Conservation (phyloP, 2,329 filamentous ascomycete genomes). For the Dactylella cylindrospora region DNA sequence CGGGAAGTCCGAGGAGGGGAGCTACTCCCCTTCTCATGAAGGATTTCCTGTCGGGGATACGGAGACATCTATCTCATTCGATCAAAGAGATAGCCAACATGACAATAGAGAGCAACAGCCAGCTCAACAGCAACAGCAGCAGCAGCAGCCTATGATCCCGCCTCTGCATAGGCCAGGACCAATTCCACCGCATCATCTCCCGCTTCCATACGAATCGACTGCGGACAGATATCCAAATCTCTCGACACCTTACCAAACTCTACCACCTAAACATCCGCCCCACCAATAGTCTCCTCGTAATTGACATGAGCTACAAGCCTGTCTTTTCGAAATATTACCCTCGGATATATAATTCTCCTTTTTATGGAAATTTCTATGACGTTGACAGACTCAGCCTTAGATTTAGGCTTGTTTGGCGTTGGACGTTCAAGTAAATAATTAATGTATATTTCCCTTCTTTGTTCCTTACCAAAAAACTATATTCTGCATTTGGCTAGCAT, state of each 20-base stretch:
- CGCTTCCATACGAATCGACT: slow-evolving; percentile 30
- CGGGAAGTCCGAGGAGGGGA: slow-evolving; percentile 46
- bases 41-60: slow-evolving; percentile 45
- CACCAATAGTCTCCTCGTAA: not conserved
- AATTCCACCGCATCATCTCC: slow-evolving; percentile 34
- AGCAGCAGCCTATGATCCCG: slow-evolving; percentile 38
- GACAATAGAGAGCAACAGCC: slow-evolving; percentile 38
- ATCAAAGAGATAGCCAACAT: slow-evolving; percentile 42
- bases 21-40: slow-evolving; percentile 45
- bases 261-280: slow-evolving; percentile 31
- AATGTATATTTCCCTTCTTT: slow-evolving; percentile 6
- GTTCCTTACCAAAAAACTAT: slow-evolving; percentile 12
- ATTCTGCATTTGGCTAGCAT: slow-evolving; percentile 28
- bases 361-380: too few relatives aligned
- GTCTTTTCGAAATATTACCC: too few relatives aligned
- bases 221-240: slow-evolving; percentile 34
- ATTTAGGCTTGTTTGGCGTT: too few relatives aligned
- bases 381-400: too few relatives aligned
- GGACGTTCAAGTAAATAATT: too few relatives aligned
- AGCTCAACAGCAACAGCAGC: slow-evolving; percentile 18
- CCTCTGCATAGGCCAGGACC: slow-evolving; percentile 33
- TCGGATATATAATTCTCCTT: too few relatives aligned
- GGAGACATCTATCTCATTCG: slow-evolving; percentile 44
- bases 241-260: slow-evolving; percentile 30
- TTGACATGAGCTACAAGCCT: too few relatives aligned